Base-by-base conservation (phyloP, 1,139 yeast species). In the Candida pseudoviswanathii region DNA sequence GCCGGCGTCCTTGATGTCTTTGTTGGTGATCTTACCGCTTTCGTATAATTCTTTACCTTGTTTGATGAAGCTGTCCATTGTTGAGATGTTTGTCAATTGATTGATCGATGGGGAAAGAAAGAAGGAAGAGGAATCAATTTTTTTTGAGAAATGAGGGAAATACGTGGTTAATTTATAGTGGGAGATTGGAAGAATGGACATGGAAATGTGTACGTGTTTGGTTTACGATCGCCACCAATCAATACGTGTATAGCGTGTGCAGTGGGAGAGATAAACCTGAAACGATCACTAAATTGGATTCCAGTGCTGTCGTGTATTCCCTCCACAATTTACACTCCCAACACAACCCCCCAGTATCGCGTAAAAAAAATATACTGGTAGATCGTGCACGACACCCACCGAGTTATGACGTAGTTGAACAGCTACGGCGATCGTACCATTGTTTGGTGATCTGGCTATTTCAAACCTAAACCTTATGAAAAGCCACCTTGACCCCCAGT, bases 1-100 rank as follows among this genome's bases (percentile, higher is more conserved):
- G 65, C 64, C 71, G 51, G 68, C 75, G 43, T 63, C 68, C 57
- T 70, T 61, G 49, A 73, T 73, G 47, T 71, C 75, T 51, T 66
- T 65, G 40, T 57, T 41, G 56, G 55, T 54, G 46, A 55, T 41
- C 37, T 53, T 50, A 48, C 58, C 58, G 30, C 51, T 49, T 27
- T 48, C 48, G 34, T 45, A 39, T 32, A 55, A 54, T 41, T 54
- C 52, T 51, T 55, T 49, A 47, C 59, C 60, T 51, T 58, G 51
- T 43, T 51, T 49, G 26, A 57, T 27, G 41, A 57, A 44, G 44
- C 53, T 45, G 47, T 50, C 55, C 58, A 55, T 55, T 46, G 42
- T 53, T 39, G 16, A 30, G 37, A 41, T 29, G 11, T 31, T 11
- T 27, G 30, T 27, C 3, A 33, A 32, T 44, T 31, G 40, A 40